Conservation (phyloP, 2,329 filamentous ascomycete genomes). For the Akanthomyces dipterigenus region DNA sequence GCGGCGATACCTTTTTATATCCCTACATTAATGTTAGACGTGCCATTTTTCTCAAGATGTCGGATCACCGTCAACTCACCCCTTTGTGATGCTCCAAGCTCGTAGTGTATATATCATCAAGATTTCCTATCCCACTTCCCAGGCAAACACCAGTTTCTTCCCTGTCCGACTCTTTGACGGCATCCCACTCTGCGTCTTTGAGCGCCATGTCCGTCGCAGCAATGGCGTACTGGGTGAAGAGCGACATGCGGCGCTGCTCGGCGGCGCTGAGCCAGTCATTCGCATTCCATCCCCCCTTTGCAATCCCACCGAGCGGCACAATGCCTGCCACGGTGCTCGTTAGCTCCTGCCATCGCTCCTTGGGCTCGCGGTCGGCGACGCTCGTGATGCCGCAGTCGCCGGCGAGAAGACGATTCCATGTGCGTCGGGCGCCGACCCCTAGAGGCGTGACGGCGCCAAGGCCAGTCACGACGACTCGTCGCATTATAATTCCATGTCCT, state of each 20-base stretch:
- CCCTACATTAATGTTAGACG: conserved; percentile 46
- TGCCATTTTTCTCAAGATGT: neutral
- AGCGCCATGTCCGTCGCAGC: conserved; percentile 83
- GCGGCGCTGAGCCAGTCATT: conserved; percentile 46
- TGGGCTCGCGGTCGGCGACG: conserved; percentile 53
- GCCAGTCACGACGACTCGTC: conserved; percentile 77
- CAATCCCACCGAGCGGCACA: conserved; percentile 50
- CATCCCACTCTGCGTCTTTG: conserved; percentile 71
- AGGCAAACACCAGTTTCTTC: conserved; percentile 85
- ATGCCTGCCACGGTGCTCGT: conserved; percentile 81
- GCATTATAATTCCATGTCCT: conserved; percentile 44
- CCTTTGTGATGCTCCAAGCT: conserved; percentile 67
- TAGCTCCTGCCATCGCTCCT: conserved; percentile 57
- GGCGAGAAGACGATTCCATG: conserved; percentile 76
- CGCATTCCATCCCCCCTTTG: conserved; percentile 41
- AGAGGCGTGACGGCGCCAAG: conserved; percentile 77
- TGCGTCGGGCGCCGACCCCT: conserved; percentile 67
- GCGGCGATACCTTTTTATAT: conserved; percentile 84
- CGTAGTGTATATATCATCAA: conserved; percentile 84
- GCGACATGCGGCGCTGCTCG: conserved; percentile 74
- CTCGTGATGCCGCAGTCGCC: conserved; percentile 76
- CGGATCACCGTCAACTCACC: conserved; percentile 39
- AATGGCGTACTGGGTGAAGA: conserved; percentile 85
- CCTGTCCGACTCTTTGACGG: conserved; percentile 50
- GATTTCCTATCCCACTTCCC: conserved; percentile 90